Conservation (phyloP, 2,329 filamentous ascomycete genomes). For the Pestalotiopsis sp. region DNA sequence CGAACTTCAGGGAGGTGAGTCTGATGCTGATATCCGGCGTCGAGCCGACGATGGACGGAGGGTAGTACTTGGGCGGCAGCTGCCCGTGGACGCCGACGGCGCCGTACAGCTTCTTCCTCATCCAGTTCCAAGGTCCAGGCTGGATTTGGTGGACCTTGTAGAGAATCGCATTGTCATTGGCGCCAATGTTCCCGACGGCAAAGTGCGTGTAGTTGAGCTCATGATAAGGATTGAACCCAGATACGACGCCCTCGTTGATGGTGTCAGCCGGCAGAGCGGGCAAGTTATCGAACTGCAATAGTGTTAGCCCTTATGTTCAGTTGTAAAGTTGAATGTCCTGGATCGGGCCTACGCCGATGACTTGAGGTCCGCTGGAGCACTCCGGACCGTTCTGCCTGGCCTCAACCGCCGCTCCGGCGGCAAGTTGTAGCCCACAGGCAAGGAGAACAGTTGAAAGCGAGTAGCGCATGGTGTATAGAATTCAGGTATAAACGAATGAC, state of each 20-base stretch:
- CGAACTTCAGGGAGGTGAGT: background rate
- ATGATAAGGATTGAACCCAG: background rate
- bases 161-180: background rate
- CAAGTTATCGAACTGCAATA: background rate
- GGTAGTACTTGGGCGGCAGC: background rate
- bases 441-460: background rate
- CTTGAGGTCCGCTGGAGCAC: background rate
- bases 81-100: background rate
- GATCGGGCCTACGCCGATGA: background rate
- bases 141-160: background rate
- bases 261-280: background rate
- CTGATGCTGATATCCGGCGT: background rate
- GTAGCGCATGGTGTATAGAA: background rate
- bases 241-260: background rate
- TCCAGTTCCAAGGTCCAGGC: background rate
- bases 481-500: background rate
- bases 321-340: background rate
- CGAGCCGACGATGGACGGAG: background rate
- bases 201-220: conserved; percentile 9
- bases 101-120: background rate
- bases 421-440: background rate
- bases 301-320: background rate
- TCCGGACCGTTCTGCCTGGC: background rate
- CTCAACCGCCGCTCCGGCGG: background rate
- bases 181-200: background rate